Percentiles rank a stretch among this genome's conserved stretches.
Evolutionary conservation across 768 basidiomycete genomes (phyloP).

Genomic region (Amanita phalloides): DNA sequence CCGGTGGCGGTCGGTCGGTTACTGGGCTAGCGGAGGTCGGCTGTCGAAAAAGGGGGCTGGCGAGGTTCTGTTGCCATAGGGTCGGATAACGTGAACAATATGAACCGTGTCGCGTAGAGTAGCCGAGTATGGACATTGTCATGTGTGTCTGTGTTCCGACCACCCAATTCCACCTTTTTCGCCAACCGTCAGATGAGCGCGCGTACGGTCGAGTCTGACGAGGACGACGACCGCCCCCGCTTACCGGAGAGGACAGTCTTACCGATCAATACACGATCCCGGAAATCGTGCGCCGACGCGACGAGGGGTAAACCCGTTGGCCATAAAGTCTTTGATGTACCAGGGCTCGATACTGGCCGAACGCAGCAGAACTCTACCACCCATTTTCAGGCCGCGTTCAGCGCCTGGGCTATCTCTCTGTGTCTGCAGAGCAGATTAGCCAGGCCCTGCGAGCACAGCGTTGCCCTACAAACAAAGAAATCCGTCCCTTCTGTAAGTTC

Average conservation of each 20-base stretch:
- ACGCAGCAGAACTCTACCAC: slow-evolving; percentile 58
- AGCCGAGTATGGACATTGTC: too few species aligned
- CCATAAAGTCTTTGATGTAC: slow-evolving; percentile 32
- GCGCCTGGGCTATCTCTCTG: slow-evolving; percentile 38
- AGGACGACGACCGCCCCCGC: not conserved
- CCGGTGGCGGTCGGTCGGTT: not conserved
- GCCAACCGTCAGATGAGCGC: not conserved
- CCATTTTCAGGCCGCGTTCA: slow-evolving; percentile 45
- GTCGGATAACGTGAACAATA: not conserved
- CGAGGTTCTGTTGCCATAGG: not conserved
- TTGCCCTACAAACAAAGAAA: too few species aligned
- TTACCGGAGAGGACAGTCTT: too few species aligned
- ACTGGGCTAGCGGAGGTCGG: not conserved
- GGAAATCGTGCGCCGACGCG: not conserved
- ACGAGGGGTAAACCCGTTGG: not conserved
- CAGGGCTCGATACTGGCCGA: slow-evolving; percentile 54
- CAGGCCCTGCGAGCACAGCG: too few species aligned
- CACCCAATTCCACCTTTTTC: too few species aligned
- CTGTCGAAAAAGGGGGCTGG: not conserved
- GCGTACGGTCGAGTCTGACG: not conserved
- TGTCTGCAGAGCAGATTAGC: too few species aligned
- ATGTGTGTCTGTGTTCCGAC: too few species aligned
- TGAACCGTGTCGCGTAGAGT: not conserved
- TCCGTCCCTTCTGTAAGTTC: too few species aligned
- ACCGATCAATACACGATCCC: not conserved